Conservation (phyloP, 257 asterid species). For the Rehmannia glutinosa region DNA sequence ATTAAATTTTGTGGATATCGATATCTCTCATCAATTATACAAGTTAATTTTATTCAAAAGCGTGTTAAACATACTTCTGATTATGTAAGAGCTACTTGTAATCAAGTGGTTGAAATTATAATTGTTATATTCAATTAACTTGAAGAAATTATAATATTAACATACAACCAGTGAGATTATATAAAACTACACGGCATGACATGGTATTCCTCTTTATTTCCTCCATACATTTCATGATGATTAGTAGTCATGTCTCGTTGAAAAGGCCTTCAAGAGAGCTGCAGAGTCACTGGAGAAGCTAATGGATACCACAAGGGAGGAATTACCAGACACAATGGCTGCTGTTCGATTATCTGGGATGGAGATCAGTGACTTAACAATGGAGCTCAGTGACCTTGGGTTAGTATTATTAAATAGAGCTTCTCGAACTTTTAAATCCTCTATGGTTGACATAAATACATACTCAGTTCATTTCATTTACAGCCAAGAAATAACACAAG, state of each 20-base stretch:
- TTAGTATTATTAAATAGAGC: constrained; percentile 19
- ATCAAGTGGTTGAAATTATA: neutral
- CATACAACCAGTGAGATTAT: neutral
- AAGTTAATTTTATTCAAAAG: neutral
- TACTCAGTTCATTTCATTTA: neutral
- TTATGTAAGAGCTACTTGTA: neutral
- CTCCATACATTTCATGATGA: constrained; percentile 7
- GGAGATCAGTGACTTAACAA: constrained; percentile 90
- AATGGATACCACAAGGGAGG: constrained; percentile 81
- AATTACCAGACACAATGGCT: constrained; percentile 93
- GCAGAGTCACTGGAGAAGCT: constrained; percentile 79
- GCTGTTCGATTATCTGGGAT: constrained; percentile 92
- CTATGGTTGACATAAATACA: neutral
- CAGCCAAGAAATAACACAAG: constrained; percentile 81
- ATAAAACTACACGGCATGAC: neutral
- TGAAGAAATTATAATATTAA: neutral
- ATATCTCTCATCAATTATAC: neutral
- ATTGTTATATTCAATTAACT: neutral
- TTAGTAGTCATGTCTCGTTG: constrained; percentile 6
- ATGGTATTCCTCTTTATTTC: neutral
- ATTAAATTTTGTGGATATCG: neutral
- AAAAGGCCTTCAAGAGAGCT: constrained; percentile 83
- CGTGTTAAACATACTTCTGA: neutral
- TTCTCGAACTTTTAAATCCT: neutral
- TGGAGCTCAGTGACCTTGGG: constrained; percentile 96